Conservation (phyloP, 208 protist genomes). For the Trichomonas gallinae region DNA sequence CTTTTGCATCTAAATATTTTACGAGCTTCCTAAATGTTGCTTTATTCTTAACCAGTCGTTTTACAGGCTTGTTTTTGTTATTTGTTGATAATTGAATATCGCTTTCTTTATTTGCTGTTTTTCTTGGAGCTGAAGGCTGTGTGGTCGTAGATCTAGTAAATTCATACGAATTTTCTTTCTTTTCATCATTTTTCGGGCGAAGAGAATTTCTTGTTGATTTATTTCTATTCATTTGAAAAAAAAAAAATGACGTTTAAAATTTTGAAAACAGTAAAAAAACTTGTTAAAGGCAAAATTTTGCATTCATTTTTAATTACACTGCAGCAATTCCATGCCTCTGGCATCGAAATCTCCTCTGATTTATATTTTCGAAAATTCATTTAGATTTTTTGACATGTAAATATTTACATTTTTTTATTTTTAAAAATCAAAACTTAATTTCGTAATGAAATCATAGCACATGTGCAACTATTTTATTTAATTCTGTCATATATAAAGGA, state of each 20-base stretch:
- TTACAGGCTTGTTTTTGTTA: not conserved
- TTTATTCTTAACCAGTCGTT: not conserved
- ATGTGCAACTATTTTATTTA: no score
- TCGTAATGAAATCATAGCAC: no score
- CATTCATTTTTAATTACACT: no score
- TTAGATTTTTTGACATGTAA: no score
- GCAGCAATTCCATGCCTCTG: no score
- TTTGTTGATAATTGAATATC: not conserved
- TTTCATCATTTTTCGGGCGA: not conserved
- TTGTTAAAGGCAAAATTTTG: no score
- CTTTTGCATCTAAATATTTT: not conserved
- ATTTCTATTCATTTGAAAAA: not conserved
- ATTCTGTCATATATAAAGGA: no score
- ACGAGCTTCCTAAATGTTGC: not conserved
- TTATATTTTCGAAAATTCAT: no score
- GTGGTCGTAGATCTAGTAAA: not conserved
- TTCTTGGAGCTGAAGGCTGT: not conserved
- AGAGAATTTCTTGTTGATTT: not conserved
- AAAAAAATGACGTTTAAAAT: not conserved
- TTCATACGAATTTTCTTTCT: not conserved
- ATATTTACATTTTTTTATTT: no score
- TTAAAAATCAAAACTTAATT: no score
- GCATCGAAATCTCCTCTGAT: no score
- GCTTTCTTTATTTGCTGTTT: not conserved
- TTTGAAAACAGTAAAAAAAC: no score